These are phyloP conservation scores for Ichthyophthirius multifiliis DNA, from an alignment of 169 alveolate genomes.

Conservation along the genomic window DNA sequence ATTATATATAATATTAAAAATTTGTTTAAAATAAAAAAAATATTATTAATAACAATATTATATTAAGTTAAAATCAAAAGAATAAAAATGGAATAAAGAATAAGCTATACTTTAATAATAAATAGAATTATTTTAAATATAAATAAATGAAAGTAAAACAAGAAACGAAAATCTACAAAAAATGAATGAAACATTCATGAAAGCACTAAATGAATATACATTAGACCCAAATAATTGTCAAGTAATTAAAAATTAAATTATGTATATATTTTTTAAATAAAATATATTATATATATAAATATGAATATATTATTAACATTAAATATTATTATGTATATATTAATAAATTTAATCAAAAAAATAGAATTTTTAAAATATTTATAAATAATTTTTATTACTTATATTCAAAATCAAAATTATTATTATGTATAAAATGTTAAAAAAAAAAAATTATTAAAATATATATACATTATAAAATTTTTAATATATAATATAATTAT, in stretches of 20 bases:
- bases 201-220: neutral
- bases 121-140: neutral
- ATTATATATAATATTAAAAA: neutral
- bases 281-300: no score
- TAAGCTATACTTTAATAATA: neutral
- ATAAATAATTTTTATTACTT: no score
- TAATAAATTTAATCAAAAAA: no score
- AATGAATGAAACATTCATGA: slow-evolving; percentile 7
- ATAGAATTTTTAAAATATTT: no score
- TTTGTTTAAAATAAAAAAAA: neutral
- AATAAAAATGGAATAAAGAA: slow-evolving; percentile 4
- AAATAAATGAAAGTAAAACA: neutral
- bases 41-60: neutral
- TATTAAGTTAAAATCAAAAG: neutral
- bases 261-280: no score
- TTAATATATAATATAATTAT: neutral
- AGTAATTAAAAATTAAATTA: no score
- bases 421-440: no score
- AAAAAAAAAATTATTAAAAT: neutral
- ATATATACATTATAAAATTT: neutral
- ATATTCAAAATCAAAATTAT: no score
- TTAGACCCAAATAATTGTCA: neutral
- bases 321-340: no score
- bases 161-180: neutral
- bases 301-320: no score